These are phyloP conservation scores for Ceriops tagal DNA, from an alignment of 345 rosid species.

Conservation along the genomic window DNA sequence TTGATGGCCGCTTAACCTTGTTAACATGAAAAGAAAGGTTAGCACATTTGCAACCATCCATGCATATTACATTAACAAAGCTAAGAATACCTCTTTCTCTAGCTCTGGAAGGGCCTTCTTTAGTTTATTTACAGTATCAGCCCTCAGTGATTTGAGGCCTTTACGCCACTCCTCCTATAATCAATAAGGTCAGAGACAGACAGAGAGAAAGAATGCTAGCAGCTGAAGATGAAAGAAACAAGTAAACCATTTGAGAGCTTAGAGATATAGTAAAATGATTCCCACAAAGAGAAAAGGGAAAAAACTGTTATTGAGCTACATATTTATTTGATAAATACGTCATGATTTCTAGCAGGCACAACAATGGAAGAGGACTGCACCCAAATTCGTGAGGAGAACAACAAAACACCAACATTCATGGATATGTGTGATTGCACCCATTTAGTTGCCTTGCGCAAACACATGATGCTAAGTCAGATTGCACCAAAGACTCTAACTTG, in stretches of 20 bases:
- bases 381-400: too few species aligned
- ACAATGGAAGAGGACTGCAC: too few species aligned
- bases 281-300: too few species aligned
- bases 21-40: not conserved
- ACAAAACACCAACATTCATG: too few species aligned
- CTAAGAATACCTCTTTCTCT: constrained; percentile 29
- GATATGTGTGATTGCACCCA: too few species aligned
- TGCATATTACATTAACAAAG: not conserved
- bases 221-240: not conserved
- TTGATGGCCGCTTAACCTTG: constrained; percentile 33
- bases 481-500: too few species aligned
- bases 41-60: not conserved
- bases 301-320: too few species aligned
- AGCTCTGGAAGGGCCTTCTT: constrained; percentile 31
- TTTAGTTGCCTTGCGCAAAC: too few species aligned
- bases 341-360: too few species aligned
- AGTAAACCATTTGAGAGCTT: not conserved
- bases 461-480: too few species aligned
- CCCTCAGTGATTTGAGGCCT: constrained; percentile 31
- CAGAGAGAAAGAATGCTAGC: not conserved
- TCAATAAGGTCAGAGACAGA: constrained; percentile 1
- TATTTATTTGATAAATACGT: too few species aligned
- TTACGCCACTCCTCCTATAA: constrained; percentile 32
- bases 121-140: constrained; percentile 30
- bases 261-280: not conserved